Base-by-base conservation (phyloP, 2,329 filamentous ascomycete genomes). In the Fusarium sp. region DNA sequence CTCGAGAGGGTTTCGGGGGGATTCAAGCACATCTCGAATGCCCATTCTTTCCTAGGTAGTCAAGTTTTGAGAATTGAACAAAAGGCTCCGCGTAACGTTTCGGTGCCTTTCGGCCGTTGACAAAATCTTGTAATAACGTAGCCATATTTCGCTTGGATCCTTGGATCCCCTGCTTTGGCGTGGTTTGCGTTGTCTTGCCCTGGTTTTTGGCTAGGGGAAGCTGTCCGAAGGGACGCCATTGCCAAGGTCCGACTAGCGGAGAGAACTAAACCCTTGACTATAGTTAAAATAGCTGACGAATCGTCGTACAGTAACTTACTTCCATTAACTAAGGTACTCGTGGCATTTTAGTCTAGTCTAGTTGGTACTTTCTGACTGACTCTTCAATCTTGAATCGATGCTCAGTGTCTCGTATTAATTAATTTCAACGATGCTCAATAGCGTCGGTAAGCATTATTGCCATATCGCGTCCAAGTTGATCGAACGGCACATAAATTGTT, bases 201-300 rank as follows among this genome's bases (percentile, higher is more conserved):
- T 57, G 48, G 34, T 48, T 51, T 43, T 56, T 67, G 49, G 53
- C 65, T 66, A 73, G 72, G 70, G 72, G 63, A 68, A 74, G 68
- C 63, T 68, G 63, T 32, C 66, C 72, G 60, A 63, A 69, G 59
- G 56, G 45, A 74, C 72, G 65, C 70, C 66, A 73, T 62, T 27
- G 56, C 46, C 62, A 65, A 63, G 67, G 51, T 56, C 50, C 30
- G 59, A 67, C 68, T 59, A 64, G 67, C 54, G 54, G 63, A 48
- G 58, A 57, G 61, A 58, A 59, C 72, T 71, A 60, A 68, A 48
- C 55, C 59, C 67, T 69, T 58, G 59, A 59, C 66, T 62, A 67
- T 55, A 68, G 51, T 66, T 58, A 63, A 66, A 57, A 68, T 74
- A 66, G 70, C 59, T 64, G 68, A 62, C 61, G 59, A 69, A 74